Percentiles rank a stretch among this genome's conserved stretches.
Conservation (phyloP, 352 stramenopile genomes). For the Globisporangium alternatum region DNA sequence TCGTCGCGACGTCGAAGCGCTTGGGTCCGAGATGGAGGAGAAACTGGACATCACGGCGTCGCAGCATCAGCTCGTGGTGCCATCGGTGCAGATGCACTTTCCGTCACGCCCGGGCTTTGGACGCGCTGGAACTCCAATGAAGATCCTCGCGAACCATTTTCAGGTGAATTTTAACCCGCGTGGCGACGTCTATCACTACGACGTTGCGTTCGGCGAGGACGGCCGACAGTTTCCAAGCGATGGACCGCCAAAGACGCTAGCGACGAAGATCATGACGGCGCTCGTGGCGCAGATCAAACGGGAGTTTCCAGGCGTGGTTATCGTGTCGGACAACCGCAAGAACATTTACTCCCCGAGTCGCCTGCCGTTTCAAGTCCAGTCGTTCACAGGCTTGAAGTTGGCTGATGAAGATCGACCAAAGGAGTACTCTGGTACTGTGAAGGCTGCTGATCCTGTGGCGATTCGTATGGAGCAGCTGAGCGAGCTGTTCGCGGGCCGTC, state of each 20-base stretch:
- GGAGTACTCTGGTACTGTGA: slow-evolving; percentile 51
- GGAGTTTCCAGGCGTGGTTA: slow-evolving; percentile 30
- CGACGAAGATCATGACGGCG: slow-evolving; percentile 50
- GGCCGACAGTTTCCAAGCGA: slow-evolving; percentile 40
- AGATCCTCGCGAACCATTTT: slow-evolving; percentile 66
- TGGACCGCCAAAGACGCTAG: slow-evolving; percentile 51
- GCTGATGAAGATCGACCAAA: slow-evolving; percentile 38
- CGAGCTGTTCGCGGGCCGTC: slow-evolving; percentile 41
- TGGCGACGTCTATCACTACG: slow-evolving; percentile 72
- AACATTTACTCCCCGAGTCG: slow-evolving; percentile 50
- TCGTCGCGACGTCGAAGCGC: slow-evolving; percentile 8
- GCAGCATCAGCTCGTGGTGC: slow-evolving; percentile 27
- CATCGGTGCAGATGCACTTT: slow-evolving; percentile 40
- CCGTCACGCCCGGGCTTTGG: slow-evolving; percentile 58
- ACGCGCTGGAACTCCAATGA: slow-evolving; percentile 33
- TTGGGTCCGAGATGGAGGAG: slow-evolving; percentile 34
- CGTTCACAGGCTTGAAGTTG: slow-evolving; percentile 37
- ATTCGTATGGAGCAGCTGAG: slow-evolving; percentile 64
- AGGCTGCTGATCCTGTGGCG: slow-evolving; percentile 49
- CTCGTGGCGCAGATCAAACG: slow-evolving; percentile 38
- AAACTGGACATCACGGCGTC: slow-evolving; percentile 25
- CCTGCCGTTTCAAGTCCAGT: slow-evolving; percentile 43
- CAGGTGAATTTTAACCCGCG: slow-evolving; percentile 43
- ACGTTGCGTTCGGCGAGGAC: slow-evolving; percentile 49
- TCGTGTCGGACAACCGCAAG: slow-evolving; percentile 54